Base-by-base conservation (phyloP, 1,139 yeast genomes). In the Lodderomyces theae region DNA sequence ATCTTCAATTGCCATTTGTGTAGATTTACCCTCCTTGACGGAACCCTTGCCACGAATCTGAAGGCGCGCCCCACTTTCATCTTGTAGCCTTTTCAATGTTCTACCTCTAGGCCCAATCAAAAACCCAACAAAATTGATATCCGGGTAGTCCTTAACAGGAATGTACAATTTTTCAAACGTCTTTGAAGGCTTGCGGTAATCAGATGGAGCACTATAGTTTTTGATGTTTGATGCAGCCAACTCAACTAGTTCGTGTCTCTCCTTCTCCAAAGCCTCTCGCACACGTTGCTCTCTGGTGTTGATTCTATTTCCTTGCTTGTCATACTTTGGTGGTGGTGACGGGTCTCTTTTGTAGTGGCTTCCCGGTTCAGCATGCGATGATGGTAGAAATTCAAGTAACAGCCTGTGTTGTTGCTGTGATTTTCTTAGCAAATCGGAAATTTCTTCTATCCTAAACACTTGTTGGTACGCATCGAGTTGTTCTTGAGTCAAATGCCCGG, bases 91-190 rank as follows among this genome's bases (percentile, higher is more conserved):
- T 47, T 87, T 78, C 52, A 90, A 65, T 0, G 97, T 92, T 52
- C 86, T 84, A 16, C 97, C 99, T 69, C 99, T 82, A 24, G 99
- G 98, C 0, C 99, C 99, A 42, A 94, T 65, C 29, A 94, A 67
- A 41, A 86, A 72, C 0, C 99, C 99, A 41, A 92, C 87, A 56
- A 90, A 90, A 64, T 94, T 94, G 51, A 92, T 83, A 40, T 86
- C 94, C 0, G 97, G 97, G 61, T 88, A 85, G 46, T 89, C 95
- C 39, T 82, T 77, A 1, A 80, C 86, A 0, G 98, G 97, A 15
- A 94, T 79, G 58, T 80, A 90, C 40, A 88, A 74, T 61, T 89
- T 92, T 51, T 90, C 96, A 41, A 76, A 74, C 4, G 89, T 81
- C 51, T 79, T 82, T 3, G 64, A 60, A 6, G 86, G 83, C 28